Base-by-base conservation (phyloP, 1,284 basidiomycete species). In the Neonothopanus nambi region DNA sequence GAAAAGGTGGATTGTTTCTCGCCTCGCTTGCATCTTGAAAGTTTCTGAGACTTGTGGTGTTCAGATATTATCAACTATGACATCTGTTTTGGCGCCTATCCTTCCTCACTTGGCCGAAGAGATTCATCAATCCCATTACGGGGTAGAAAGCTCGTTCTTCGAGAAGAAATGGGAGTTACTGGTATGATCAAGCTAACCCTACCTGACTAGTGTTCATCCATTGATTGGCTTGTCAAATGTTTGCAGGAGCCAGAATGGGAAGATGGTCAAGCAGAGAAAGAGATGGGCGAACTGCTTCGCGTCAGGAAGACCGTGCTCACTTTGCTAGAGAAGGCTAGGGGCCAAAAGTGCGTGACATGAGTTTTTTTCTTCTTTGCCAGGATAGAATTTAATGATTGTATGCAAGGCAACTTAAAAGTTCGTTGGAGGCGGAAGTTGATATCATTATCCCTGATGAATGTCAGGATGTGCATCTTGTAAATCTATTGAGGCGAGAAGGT, bases 51-150 rank as follows among this genome's bases (percentile, higher is more conserved):
- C 17, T n/a, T n/a, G n/a, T 12, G 18, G 13, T 41, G 12, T 48
- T 4, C 63, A 94, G 91, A 76, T 89, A 35, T 68, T 98, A 47
- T 70, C 76, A 21, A 85, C 84, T 0, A 81, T 95, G 70, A 82
- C 82, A 0, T 79, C 79, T 5, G 79, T 95, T 13, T 74, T 96
- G 40, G 92, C 93, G 0, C 97, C 96, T 0, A 86, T 98, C 24
- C 76, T 91, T 4, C 96, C 97, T 2, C 91, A 97, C 65, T 80
- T 98, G 2, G 91, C 93, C 0, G 95, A 98, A 71, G 96, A 99
- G 67, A 84, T 97, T 45, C 80, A 91, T 61, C 77, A 84, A 42
- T 76, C 67, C 24, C 66, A 71, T 59, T 64, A 71, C 52, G 60
- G 62, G 17, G 65, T 71, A 3, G 72, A 38, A 15, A 51, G 41